A percentile compares a stretch with the other conserved stretches of the same genome.
Evolutionary conservation across 2,329 filamentous ascomycete species (phyloP).

Genomic region (Graphilbum fragrans): DNA sequence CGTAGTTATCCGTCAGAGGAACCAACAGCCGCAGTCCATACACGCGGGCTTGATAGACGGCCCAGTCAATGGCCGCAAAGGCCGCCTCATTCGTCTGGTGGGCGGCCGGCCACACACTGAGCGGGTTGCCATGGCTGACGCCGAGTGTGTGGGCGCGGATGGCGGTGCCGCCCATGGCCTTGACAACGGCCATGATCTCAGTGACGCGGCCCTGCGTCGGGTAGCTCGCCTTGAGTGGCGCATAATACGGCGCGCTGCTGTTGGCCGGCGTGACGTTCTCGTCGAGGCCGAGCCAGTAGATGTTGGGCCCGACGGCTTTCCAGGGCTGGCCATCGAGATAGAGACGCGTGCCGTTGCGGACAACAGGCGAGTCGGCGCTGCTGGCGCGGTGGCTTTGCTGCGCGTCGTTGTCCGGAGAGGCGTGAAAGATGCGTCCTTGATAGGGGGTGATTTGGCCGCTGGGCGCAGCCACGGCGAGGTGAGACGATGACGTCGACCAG

Average conservation of each 20-base stretch:
- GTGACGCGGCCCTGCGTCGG: conserved; percentile 31
- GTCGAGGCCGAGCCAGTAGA: conserved; percentile 36
- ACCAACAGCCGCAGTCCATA: conserved; percentile 31
- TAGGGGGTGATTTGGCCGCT: too few species aligned
- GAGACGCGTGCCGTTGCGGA: conserved; percentile 22
- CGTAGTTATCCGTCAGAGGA: conserved; percentile 33
- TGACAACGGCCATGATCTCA: conserved; percentile 30
- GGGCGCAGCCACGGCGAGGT: too few species aligned
- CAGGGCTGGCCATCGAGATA: conserved; percentile 24
- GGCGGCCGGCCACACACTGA: conserved; percentile 28
- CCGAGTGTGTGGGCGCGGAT: conserved; percentile 33
- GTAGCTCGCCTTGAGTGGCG: conserved; percentile 29
- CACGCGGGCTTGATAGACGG: conserved; percentile 29
- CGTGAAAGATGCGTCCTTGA: too few species aligned
- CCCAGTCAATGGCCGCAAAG: conserved; percentile 34
- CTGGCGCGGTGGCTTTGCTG: too few species aligned
- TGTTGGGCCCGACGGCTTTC: conserved; percentile 33
- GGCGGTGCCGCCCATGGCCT: conserved; percentile 30
- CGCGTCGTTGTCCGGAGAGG: too few species aligned
- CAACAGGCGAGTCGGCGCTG: conserved; percentile 15
- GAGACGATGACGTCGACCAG: too few species aligned
- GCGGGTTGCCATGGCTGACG: conserved; percentile 32
- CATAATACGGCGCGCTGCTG: conserved; percentile 30
- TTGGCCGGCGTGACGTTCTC: conserved; percentile 34
- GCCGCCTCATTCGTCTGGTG: conserved; percentile 28